Conservation (phyloP, 257 asterid species). For the Schizonepeta tenuifolia region DNA sequence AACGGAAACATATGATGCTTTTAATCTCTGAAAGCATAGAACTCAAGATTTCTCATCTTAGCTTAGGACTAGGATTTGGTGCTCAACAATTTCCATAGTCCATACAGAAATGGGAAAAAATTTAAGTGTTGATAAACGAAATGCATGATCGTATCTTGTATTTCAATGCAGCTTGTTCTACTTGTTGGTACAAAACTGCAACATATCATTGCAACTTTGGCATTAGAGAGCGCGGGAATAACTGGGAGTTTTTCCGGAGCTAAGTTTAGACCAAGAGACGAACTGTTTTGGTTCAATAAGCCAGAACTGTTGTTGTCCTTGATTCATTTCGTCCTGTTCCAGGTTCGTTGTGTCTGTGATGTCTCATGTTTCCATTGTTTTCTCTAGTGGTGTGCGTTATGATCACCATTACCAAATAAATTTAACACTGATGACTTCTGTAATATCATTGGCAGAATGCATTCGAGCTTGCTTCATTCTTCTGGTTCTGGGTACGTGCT, state of each 20-base stretch:
- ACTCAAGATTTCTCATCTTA: slow-evolving; percentile 2
- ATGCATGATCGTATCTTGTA: background rate
- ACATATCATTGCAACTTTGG: slow-evolving; percentile 93
- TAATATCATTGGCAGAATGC: slow-evolving; percentile 43
- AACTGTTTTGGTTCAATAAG: slow-evolving; percentile 95
- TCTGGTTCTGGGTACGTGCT: slow-evolving; percentile 96
- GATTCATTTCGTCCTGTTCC: slow-evolving; percentile 92
- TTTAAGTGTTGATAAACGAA: background rate
- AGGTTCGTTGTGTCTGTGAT: slow-evolving; percentile 51
- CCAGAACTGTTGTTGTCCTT: slow-evolving; percentile 79
- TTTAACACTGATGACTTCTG: slow-evolving; percentile 26
- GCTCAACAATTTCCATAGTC: background rate
- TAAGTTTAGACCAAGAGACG: slow-evolving; percentile 86
- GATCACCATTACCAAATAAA: slow-evolving; percentile 46
- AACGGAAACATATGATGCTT: background rate
- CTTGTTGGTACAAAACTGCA: slow-evolving; percentile 92
- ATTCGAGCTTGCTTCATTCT: slow-evolving; percentile 92
- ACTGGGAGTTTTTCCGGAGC: slow-evolving; percentile 55
- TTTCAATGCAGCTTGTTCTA: slow-evolving; percentile 75
- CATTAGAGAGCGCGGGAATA: slow-evolving; percentile 90
- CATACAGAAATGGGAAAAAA: background rate
- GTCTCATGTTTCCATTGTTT: background rate
- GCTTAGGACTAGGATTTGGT: slow-evolving; percentile 2
- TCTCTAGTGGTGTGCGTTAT: background rate
- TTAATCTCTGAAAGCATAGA: too few species aligned